A percentile compares a stretch with the other conserved stretches of the same genome.
phyloP scores from a whole-genome alignment of 306 rosid species.

The Fragaria vesca region DNA sequence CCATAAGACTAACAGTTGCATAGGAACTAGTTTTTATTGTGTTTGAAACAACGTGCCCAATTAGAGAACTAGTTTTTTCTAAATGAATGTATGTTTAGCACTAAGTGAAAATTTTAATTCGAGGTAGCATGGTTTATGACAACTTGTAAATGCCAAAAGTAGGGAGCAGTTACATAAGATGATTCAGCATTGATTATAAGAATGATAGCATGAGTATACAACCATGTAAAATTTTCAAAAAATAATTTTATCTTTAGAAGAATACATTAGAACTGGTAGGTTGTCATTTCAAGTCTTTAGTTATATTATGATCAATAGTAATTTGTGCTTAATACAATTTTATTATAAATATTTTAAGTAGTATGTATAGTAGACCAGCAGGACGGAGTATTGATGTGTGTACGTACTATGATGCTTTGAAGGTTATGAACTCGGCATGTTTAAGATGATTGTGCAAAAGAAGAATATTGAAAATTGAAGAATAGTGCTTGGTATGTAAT shows the following conservation, averaged over 20 bases:
- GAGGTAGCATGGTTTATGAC: too few species aligned
- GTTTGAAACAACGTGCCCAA: too few species aligned
- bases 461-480: not conserved
- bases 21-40: too few species aligned
- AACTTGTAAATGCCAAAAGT: too few species aligned
- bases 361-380: not conserved
- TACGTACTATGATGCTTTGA: not conserved
- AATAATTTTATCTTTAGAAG: too few species aligned
- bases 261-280: not conserved
- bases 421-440: not conserved
- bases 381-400: not conserved
- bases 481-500: not conserved
- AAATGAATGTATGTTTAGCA: too few species aligned
- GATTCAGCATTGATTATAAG: too few species aligned
- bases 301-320: not conserved
- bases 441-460: not conserved
- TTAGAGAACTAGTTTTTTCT: too few species aligned
- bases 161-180: too few species aligned
- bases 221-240: not conserved
- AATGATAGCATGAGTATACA: not conserved
- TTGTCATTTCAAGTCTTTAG: not conserved
- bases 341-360: not conserved
- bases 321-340: not conserved
- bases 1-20: not conserved
- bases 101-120: too few species aligned